Base-by-base conservation (phyloP, 2,329 filamentous ascomycete genomes). In the Chaetomium globosum region DNA sequence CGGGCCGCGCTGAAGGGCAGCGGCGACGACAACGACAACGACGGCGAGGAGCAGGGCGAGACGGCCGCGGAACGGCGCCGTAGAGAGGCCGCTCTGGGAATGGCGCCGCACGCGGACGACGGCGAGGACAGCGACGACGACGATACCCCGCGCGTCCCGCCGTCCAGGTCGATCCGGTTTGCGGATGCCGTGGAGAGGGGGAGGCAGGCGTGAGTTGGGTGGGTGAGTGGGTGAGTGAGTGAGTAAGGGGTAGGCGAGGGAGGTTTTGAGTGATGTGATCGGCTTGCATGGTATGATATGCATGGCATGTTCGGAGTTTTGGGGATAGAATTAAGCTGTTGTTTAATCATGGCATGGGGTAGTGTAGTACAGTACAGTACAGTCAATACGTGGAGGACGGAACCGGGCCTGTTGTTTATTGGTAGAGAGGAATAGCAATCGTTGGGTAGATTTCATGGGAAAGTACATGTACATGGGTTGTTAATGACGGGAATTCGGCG, bases 41-140 rank as follows among this genome's bases (percentile, higher is more conserved):
- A 30, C 7, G 16, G 13, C 51, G 51, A 53, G 12, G 73, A 73
- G 4, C 73, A 71, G 2, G 79, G 79, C 39, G 91, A 93, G 77
- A 93, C 90, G 0, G 88, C 89, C 0, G 91, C 90, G 0, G 91
- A 94, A 76, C 82, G 89, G 64, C 83, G 89, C 49, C 82, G 91
- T 61, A 85, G 91, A 71, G 87, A 92, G 71, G 90, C 90, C 1
- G 91, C 91, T 1, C 78, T 94, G 1, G 90, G 90, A 10, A 80
- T 90, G 67, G 77, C 79, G 19, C 73, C 75, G 8, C 76, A 75
- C 2, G 77, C 74, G 8, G 77, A 75, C 0, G 79, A 75, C 0
- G 80, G 79, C 21, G 82, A 80, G 54, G 81, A 82, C 63, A 80
- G 81, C 62, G 82, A 88, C 39, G 87, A 88, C 28, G 85, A 87